These are phyloP conservation scores for Aspergillus sp. DNA, from an alignment of 2,329 filamentous ascomycete genomes.

Conservation along the genomic window DNA sequence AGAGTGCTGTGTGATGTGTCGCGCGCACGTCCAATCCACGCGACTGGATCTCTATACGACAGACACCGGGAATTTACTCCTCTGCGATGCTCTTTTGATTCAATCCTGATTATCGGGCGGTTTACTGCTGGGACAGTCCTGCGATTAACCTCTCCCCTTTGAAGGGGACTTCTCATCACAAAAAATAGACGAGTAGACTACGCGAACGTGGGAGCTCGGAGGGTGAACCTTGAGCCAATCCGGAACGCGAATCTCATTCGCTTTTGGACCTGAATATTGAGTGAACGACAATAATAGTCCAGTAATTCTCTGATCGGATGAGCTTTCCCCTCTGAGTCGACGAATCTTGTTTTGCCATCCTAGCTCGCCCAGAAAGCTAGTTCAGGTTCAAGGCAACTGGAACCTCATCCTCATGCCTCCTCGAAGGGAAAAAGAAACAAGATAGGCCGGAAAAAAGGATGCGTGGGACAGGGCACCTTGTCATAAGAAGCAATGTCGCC, in stretches of 20 bases:
- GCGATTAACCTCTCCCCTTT: background rate
- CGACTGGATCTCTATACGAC: background rate
- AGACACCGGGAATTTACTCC: background rate
- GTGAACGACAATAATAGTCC: background rate
- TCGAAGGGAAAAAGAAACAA: background rate
- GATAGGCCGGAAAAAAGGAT: background rate
- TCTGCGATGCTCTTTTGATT: background rate
- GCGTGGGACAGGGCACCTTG: background rate
- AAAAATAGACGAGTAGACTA: background rate
- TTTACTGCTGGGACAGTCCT: background rate
- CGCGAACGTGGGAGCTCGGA: constrained; percentile 13
- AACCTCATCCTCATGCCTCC: background rate
- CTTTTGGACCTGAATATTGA: constrained; percentile 6
- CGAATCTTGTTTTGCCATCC: constrained; percentile 6
- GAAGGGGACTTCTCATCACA: constrained; percentile 3
- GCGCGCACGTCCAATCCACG: background rate
- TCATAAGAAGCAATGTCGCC: constrained; percentile 2
- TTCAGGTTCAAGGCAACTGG: constrained; percentile 10
- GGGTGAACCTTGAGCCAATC: background rate
- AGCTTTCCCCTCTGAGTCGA: background rate
- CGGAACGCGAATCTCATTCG: background rate
- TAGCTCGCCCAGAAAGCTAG: background rate
- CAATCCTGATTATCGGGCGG: background rate
- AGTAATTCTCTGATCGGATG: background rate
- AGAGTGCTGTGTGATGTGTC: background rate